Percentiles rank a stretch among this genome's conserved stretches.
Evolutionary conservation across 2,329 filamentous ascomycete genomes (phyloP).

Genomic region (Sarocladium oryzae): DNA sequence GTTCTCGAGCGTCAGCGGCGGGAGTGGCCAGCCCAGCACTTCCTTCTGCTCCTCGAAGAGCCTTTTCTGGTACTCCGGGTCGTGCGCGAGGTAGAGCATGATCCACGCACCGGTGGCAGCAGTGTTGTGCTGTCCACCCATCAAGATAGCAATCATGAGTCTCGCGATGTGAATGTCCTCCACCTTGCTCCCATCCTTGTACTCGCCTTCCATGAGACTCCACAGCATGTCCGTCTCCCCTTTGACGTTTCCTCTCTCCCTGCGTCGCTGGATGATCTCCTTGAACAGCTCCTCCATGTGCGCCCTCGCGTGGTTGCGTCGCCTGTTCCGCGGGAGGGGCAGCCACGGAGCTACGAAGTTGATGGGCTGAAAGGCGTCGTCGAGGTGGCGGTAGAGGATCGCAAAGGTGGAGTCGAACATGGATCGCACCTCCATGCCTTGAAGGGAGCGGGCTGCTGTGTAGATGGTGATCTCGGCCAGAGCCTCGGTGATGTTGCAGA

Average conservation of each 20-base stretch:
- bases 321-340: neutral
- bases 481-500: slow-evolving; percentile 3
- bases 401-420: neutral
- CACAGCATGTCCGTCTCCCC: slow-evolving; percentile 5
- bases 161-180: neutral
- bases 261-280: neutral
- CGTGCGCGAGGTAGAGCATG: neutral
- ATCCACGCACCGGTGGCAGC: slow-evolving; percentile 4
- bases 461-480: neutral
- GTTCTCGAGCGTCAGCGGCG: neutral
- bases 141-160: slow-evolving; percentile 1
- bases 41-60: slow-evolving; percentile 4
- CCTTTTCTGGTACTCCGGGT: neutral
- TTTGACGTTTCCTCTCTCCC: neutral
- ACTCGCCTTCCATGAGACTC: slow-evolving; percentile 3
- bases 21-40: slow-evolving; percentile 1
- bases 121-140: slow-evolving; percentile 3
- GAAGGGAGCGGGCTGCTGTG: neutral
- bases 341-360: slow-evolving; percentile 2
- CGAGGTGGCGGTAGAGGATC: slow-evolving; percentile 1
- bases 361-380: slow-evolving; percentile 4
- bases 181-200: slow-evolving; percentile 1
- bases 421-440: neutral
- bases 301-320: neutral
- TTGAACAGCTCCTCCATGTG: slow-evolving; percentile 3